These are phyloP conservation scores for Penicillium paradoxum DNA, from an alignment of 495 filamentous ascomycete genomes.

Conservation along the genomic window DNA sequence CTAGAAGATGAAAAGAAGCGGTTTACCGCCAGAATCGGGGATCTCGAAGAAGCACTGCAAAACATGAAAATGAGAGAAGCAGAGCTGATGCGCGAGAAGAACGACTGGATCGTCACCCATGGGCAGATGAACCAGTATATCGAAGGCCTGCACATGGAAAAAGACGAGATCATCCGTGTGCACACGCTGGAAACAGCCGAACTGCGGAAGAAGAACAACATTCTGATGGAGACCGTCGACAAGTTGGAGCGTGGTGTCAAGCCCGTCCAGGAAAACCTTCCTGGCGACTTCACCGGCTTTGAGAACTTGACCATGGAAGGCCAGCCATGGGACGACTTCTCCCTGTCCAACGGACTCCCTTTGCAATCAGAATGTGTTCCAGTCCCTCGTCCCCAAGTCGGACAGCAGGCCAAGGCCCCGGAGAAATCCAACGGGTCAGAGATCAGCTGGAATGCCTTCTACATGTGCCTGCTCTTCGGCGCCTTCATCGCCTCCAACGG, in stretches of 20 bases:
- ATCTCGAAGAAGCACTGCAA: slow-evolving; percentile 73
- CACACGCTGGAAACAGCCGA: slow-evolving; percentile 94
- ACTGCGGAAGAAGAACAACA: slow-evolving; percentile 90
- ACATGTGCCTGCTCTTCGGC: slow-evolving; percentile 88
- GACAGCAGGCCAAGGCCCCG: slow-evolving; percentile 43
- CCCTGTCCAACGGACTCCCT: slow-evolving; percentile 57
- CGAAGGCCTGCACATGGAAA: slow-evolving; percentile 72
- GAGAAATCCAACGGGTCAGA: slow-evolving; percentile 65
- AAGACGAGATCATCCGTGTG: slow-evolving; percentile 81
- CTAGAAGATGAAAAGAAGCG: slow-evolving; percentile 96
- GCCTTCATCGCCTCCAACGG: slow-evolving; percentile 92
- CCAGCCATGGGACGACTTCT: slow-evolving; percentile 72
- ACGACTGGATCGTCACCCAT: slow-evolving; percentile 60
- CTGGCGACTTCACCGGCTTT: slow-evolving; percentile 71
- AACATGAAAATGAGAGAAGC: slow-evolving; percentile 50
- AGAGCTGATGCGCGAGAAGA: slow-evolving; percentile 61
- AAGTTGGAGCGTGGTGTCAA: slow-evolving; percentile 65
- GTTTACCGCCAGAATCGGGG: slow-evolving; percentile 65
- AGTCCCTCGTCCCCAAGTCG: slow-evolving; percentile 14
- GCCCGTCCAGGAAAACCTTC: slow-evolving; percentile 54
- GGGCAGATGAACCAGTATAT: slow-evolving; percentile 71
- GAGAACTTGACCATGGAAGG: slow-evolving; percentile 76
- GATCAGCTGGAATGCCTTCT: slow-evolving; percentile 55
- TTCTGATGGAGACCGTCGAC: slow-evolving; percentile 80
- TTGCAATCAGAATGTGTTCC: slow-evolving; percentile 20